Evolutionary conservation across 352 stramenopile species (phyloP), one percentile per base, ranked within the genome.

Genomic region (Globisporangium acanthophoron): DNA sequence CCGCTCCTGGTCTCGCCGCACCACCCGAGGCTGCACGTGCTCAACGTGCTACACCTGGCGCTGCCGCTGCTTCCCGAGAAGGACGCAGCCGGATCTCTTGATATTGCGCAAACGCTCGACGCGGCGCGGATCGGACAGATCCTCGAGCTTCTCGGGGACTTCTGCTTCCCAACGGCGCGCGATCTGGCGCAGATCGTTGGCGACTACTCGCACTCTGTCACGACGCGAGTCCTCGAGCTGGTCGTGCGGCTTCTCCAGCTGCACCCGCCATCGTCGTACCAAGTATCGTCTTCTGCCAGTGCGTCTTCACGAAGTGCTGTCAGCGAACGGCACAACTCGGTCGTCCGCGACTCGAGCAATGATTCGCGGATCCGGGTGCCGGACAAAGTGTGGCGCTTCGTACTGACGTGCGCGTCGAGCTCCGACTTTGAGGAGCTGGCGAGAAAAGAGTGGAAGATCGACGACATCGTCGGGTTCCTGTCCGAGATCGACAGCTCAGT

Each of bases 11-110:
- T 64, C 4, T 81, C 68, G 8, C 46, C 66, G 21, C 65, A 52
- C 41, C 73, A 88, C 31, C 81, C 81, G 24, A 65, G 69, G 24
- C 41, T 86, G 20, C 81, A 91, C 54, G 54, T 91, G 16, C 50
- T 89, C 13, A 89, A 89, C 27, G 33, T 89, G 2, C 56, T 89
- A 5, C 69, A 76, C 24, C 45, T 54, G 18, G 64, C 70, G 31
- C 48, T 85, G 31, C 50, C 58, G 8, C 31, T 76, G 7, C 54
- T 85, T 33, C 43, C 46, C 41, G 70, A 85, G 53, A 43, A 52
- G 35, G 24, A 35, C 11, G 6, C 7, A 3, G 18, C 24, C 15
- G 40, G n/a, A 13, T 3, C 15, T 24, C 44, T 31, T 46, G 58
- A 20, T 35, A 24, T 12, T 20, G 41, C 61, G 9, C 52, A 69